A percentile compares a stretch with the other conserved stretches of the same genome.
Conservation (phyloP, 2,329 filamentous ascomycete genomes). For the Alternaria sp. region DNA sequence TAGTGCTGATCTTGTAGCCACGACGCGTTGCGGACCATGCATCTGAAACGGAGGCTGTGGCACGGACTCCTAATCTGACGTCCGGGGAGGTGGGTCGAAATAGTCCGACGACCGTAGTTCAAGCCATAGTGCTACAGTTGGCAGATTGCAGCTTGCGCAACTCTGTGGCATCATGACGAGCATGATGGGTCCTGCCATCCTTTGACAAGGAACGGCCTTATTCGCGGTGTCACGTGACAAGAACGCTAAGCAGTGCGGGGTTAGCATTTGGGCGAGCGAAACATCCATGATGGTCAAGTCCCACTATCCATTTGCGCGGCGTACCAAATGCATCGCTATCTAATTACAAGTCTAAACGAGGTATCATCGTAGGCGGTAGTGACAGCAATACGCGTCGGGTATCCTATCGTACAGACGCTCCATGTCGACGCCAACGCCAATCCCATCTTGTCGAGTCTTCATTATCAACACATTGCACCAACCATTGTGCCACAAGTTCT, state of each 20-base stretch:
- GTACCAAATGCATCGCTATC: background rate
- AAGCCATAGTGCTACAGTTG: background rate
- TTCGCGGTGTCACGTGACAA: conserved; percentile 12
- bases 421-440: background rate
- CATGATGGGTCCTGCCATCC: background rate
- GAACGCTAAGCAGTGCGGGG: background rate
- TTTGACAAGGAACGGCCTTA: background rate
- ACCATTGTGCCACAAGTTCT: background rate
- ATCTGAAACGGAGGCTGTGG: conserved; percentile 41
- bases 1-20: conserved; percentile 30
- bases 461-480: background rate
- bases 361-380: conserved; percentile 7
- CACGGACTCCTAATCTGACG: conserved; percentile 32
- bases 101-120: background rate
- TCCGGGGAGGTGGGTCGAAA: conserved; percentile 8
- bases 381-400: conserved; percentile 20
- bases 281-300: background rate
- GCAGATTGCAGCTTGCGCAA: conserved; percentile 1
- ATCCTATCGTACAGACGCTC: conserved; percentile 12
- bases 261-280: background rate
- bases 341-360: background rate
- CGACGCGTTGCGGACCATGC: conserved; percentile 28
- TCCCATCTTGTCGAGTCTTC: background rate
- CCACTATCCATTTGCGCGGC: background rate
- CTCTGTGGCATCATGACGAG: background rate